Base-by-base conservation (phyloP, 495 filamentous ascomycete species). In the Choiromyces venosus region DNA sequence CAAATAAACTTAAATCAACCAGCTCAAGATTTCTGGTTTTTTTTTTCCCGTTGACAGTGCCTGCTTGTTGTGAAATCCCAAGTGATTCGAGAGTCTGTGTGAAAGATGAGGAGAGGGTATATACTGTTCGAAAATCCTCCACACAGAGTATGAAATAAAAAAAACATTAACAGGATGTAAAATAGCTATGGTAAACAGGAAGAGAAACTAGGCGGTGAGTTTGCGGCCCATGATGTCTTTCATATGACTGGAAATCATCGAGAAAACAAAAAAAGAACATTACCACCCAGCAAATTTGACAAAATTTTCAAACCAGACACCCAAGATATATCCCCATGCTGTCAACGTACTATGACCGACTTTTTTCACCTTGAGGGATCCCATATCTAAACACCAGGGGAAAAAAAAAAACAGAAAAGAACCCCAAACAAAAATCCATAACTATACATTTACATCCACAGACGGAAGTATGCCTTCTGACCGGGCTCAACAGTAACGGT, bases 401-500 rank as follows among this genome's bases (percentile, higher is more conserved):
- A n/a, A n/a, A n/a, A n/a, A n/a, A 33, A 37, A 21, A 65, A 67
- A 69, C 67, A 66, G 29, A 72, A 72, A 71, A 68, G 67, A 36
- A 61, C n/a, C 7, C 37, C 25, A 71, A 68, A 68, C 9, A 61
- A 61, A 52, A 61, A 33, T 29, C 46, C 36, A 39, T 44, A 21
- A 46, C 5, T 33, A 67, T n/a, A 42, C 9, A 65, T 61, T 9
- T 36, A 66, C 46, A 65, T 69, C 29, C 64, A 75, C 14, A 75
- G 25, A 25, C 42, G n/a, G 65, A 35, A 77, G 40, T 71, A n/a
- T 14, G 70, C 66, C 1, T 35, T 4, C 19, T 71, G 25, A 4
- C 75, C 75, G 12, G 75, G 52, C 21, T 56, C 25, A 38, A 73
- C 77, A 14, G 78, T 52, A 19, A 74, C 72, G n/a, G 78, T 80